These are phyloP conservation scores for Stagonosporopsis vannaccii DNA, from an alignment of 2,329 filamentous ascomycete species.

Conservation along the genomic window DNA sequence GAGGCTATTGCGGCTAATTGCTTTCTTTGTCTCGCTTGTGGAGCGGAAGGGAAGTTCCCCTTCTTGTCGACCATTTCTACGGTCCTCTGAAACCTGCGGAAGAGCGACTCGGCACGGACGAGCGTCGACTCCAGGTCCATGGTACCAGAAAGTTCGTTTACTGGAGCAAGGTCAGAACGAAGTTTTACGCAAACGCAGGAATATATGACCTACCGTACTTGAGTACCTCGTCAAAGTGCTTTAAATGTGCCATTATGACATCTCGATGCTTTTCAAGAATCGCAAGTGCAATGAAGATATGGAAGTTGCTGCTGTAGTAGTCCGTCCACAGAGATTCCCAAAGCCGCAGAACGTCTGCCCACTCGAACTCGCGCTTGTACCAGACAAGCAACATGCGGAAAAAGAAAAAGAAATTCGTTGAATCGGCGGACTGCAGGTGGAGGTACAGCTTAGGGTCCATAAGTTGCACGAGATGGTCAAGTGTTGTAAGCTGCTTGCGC, in stretches of 20 bases:
- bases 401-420: constrained; percentile 99
- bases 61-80: constrained; percentile 95
- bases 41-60: constrained; percentile 74
- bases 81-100: constrained; percentile 83
- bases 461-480: constrained; percentile 94
- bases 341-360: constrained; percentile 82
- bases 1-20: constrained; percentile 47
- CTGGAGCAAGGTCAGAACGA: constrained; percentile 54
- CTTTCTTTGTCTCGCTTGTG: constrained; percentile 58
- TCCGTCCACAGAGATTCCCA: constrained; percentile 98
- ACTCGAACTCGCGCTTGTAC: constrained; percentile 97
- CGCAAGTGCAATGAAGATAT: constrained; percentile 90
- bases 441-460: constrained; percentile 95
- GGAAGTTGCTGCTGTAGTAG: constrained; percentile 85
- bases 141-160: constrained; percentile 92
- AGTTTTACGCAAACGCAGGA: background rate
- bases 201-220: constrained; percentile 77
- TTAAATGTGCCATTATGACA: constrained; percentile 92
- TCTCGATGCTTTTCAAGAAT: constrained; percentile 96
- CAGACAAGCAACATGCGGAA: constrained; percentile 98
- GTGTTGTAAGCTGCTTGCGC: constrained; percentile 85
- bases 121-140: constrained; percentile 90
- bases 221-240: constrained; percentile 94
- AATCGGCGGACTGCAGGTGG: constrained; percentile 88
- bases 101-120: constrained; percentile 86